Conservation (phyloP, 148 eudicot species). For the Rhododendron henanense region DNA sequence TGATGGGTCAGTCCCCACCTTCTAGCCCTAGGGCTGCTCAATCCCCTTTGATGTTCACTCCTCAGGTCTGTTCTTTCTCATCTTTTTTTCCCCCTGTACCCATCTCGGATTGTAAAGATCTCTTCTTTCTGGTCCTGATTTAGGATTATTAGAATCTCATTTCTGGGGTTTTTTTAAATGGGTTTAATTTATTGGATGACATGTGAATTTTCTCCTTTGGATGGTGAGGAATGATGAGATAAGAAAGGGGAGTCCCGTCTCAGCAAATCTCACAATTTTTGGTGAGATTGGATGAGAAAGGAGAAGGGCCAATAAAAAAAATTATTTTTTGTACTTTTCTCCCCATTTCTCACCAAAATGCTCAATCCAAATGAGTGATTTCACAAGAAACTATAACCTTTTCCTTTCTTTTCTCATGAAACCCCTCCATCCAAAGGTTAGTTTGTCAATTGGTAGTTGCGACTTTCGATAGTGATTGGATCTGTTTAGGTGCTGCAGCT, state of each 20-base stretch:
- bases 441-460: slow-evolving; percentile 1
- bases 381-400: background rate
- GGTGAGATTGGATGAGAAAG: background rate
- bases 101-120: background rate
- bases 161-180: background rate
- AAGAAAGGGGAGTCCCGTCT: background rate
- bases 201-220: background rate
- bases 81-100: background rate
- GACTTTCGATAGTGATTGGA: background rate
- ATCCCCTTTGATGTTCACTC: slow-evolving; percentile 75
- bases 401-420: background rate
- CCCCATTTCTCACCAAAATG: background rate
- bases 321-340: background rate
- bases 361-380: background rate
- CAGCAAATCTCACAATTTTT: background rate
- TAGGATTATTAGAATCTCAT: background rate
- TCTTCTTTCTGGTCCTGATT: background rate
- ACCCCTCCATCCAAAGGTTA: background rate
- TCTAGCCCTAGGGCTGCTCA: slow-evolving; percentile 60
- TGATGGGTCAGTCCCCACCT: slow-evolving; percentile 70
- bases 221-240: background rate
- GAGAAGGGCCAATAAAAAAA: background rate
- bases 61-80: slow-evolving; percentile 47
- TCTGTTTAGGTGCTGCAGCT: slow-evolving; percentile 5
- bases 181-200: slow-evolving; percentile 2